phyloP scores from a whole-genome alignment of 164 flowering plant genomes.

The Liriodendron chinense region DNA sequence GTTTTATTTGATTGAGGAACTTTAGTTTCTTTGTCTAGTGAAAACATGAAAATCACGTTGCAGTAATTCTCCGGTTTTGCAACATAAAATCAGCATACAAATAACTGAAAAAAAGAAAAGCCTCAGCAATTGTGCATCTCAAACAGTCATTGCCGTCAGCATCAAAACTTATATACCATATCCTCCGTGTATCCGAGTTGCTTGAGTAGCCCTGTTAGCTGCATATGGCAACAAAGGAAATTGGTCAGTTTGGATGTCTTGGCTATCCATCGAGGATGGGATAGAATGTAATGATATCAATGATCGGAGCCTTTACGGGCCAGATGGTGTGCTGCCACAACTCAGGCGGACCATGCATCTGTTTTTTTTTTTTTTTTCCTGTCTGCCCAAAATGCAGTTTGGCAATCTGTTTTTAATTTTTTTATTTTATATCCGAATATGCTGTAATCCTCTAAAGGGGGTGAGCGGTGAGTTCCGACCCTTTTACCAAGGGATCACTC shows the following conservation, averaged over 20 bases:
- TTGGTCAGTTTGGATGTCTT: neutral
- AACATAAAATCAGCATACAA: neutral
- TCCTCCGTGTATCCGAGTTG: constrained; percentile 80
- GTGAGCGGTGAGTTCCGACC: too few relatives aligned
- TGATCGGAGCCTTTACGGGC: too few relatives aligned
- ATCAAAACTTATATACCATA: constrained; percentile 93
- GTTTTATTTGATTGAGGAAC: neutral
- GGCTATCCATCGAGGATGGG: too few relatives aligned
- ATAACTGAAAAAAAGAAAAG: neutral
- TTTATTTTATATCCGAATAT: too few relatives aligned
- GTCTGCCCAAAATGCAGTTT: too few relatives aligned
- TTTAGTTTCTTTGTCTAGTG: neutral
- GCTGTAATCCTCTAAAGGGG: too few relatives aligned
- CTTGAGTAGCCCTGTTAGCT: constrained; percentile 85
- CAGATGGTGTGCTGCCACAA: too few relatives aligned
- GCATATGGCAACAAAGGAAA: constrained; percentile 11
- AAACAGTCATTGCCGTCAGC: neutral
- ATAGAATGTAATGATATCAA: too few relatives aligned
- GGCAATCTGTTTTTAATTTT: too few relatives aligned
- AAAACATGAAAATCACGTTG: neutral
- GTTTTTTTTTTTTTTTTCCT: too few relatives aligned
- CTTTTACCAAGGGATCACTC: too few relatives aligned
- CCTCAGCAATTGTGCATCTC: neutral
- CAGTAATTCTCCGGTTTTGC: neutral
- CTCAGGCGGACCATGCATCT: too few relatives aligned